phyloP scores from a whole-genome alignment of 1,284 basidiomycete genomes.

The Bothia castanella region DNA sequence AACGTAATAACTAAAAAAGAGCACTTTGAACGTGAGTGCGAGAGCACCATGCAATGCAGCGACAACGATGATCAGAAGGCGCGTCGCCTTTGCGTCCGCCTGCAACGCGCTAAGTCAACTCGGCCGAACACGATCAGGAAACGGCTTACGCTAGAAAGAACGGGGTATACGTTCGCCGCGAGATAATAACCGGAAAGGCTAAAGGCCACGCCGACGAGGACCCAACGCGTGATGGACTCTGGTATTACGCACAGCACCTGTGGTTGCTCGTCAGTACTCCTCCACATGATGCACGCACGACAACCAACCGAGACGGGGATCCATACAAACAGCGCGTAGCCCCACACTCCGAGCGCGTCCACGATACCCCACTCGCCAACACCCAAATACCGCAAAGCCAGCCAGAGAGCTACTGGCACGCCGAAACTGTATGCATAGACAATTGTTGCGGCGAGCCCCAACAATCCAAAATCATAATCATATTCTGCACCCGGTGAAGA shows the following conservation, averaged over 20 bases:
- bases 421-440: conserved; percentile 85
- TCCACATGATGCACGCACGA: not conserved
- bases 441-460: conserved; percentile 76
- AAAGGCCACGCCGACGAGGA: conserved; percentile 68
- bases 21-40: conserved; percentile 78
- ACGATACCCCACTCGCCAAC: conserved; percentile 82
- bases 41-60: conserved; percentile 68
- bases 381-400: conserved; percentile 75
- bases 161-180: conserved; percentile 80
- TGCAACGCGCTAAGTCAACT: conserved; percentile 28
- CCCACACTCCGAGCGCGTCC: conserved; percentile 75
- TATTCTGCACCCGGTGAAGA: conserved; percentile 54
- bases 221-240: conserved; percentile 75
- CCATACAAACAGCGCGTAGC: conserved; percentile 73
- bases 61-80: conserved; percentile 73
- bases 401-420: conserved; percentile 77
- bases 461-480: conserved; percentile 79
- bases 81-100: conserved; percentile 81
- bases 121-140: not conserved
- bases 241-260: conserved; percentile 84
- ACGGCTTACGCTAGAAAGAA: conserved; percentile 72
- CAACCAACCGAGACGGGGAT: conserved; percentile 69
- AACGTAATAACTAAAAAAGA: conserved; percentile 85
- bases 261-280: conserved; percentile 1
- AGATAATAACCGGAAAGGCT: conserved; percentile 81